These are phyloP conservation scores for Chaetomiaceae sp. DNA, from an alignment of 2,329 filamentous ascomycete species.

Conservation along the genomic window DNA sequence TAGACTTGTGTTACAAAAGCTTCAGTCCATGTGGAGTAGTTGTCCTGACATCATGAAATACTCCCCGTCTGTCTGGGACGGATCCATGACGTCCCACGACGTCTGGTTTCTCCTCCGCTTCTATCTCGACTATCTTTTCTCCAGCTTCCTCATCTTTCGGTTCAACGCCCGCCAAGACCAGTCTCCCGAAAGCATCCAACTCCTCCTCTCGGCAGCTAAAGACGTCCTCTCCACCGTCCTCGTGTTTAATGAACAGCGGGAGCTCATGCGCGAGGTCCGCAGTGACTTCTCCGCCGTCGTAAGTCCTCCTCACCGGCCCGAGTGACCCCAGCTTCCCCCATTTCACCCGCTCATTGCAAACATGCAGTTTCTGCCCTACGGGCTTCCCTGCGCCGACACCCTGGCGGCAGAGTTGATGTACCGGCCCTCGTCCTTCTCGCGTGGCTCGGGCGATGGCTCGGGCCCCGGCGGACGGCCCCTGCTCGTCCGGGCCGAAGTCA, in stretches of 20 bases:
- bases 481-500: not conserved
- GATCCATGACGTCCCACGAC: not conserved
- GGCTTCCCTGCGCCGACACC: not conserved
- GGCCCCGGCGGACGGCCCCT: not conserved
- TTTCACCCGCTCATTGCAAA: no score
- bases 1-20: not conserved
- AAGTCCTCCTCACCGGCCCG: no score
- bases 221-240: not conserved
- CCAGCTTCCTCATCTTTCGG: conserved; percentile 1
- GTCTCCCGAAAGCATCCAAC: not conserved
- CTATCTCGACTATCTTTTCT: conserved; percentile 1
- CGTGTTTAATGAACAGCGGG: conserved; percentile 1
- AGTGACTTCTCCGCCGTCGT: conserved; percentile 4
- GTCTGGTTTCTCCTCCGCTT: not conserved
- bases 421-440: not conserved
- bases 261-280: conserved; percentile 1
- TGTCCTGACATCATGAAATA: conserved; percentile 1
- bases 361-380: not conserved
- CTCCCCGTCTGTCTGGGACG: not conserved
- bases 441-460: not conserved
- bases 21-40: not conserved
- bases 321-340: not conserved
- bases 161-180: not conserved
- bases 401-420: not conserved
- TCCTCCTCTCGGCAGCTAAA: not conserved